These are phyloP conservation scores for Phytophthora crassamura DNA, from an alignment of 352 stramenopile genomes.

Conservation along the genomic window DNA sequence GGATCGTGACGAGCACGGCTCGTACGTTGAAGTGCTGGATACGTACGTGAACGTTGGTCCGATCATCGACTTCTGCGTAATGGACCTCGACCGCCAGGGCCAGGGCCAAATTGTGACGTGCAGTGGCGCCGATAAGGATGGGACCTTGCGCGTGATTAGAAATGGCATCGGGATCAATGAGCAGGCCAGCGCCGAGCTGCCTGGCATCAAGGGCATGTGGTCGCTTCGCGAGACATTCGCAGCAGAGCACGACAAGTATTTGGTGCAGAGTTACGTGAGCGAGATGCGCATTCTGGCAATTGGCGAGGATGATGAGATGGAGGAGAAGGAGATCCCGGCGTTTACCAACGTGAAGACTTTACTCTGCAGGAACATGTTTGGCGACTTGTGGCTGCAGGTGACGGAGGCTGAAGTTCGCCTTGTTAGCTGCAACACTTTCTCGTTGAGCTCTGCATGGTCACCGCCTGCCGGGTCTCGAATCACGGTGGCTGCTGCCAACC, in stretches of 20 bases:
- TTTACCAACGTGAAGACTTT: constrained; percentile 92
- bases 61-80: constrained; percentile 99
- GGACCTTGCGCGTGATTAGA: constrained; percentile 96
- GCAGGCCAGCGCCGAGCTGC: constrained; percentile 94
- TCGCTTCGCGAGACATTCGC: constrained; percentile 87
- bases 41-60: constrained; percentile 98
- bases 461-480: constrained; percentile 72
- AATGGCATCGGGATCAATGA: constrained; percentile 99
- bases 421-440: constrained; percentile 72
- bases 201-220: constrained; percentile 99
- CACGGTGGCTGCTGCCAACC: constrained; percentile 87
- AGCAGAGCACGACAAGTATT: constrained; percentile 93
- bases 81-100: constrained; percentile 93
- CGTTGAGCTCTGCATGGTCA: constrained; percentile 78
- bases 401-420: constrained; percentile 93
- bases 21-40: constrained; percentile 95
- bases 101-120: constrained; percentile 98
- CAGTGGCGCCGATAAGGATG: constrained; percentile 95
- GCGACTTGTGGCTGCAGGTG: constrained; percentile 93
- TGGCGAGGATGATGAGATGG: constrained; percentile 88
- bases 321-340: constrained; percentile 90
- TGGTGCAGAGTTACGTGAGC: constrained; percentile 96
- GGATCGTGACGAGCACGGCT: constrained; percentile 78
- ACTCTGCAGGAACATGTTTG: constrained; percentile 93
- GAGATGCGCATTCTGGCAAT: constrained; percentile 97